Conservation (phyloP, 371 early-diverging fungal species). For the Coemansia sp. region DNA sequence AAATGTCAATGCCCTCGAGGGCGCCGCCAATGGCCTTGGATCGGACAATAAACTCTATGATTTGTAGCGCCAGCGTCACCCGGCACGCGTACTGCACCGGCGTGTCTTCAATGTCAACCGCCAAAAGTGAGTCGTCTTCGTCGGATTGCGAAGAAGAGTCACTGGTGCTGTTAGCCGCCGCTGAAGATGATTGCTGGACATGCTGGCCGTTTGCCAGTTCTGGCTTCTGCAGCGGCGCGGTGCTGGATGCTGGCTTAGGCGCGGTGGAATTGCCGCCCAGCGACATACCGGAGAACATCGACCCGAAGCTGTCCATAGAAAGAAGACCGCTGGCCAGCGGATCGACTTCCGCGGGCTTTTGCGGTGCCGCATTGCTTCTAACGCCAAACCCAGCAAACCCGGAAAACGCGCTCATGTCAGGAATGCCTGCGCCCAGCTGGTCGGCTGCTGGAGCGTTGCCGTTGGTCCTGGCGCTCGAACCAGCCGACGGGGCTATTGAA, state of each 20-base stretch:
- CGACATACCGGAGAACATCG: slow-evolving; percentile 14
- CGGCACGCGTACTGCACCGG: slow-evolving; percentile 49
- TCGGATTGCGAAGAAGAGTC: not conserved
- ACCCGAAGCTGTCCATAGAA: slow-evolving; percentile 35
- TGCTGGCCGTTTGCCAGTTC: not conserved
- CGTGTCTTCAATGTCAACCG: slow-evolving; percentile 46
- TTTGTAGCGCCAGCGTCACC: slow-evolving; percentile 42
- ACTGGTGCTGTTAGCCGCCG: not conserved
- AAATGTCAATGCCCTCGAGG: slow-evolving; percentile 12
- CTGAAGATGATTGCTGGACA: not conserved
- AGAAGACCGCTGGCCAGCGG: slow-evolving; percentile 28
- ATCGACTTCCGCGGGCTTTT: slow-evolving; percentile 1
- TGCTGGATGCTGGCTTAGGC: not conserved
- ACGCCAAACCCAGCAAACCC: slow-evolving; percentile 24
- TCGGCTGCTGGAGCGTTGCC: not conserved
- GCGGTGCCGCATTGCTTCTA: slow-evolving; percentile 4
- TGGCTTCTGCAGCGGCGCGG: not conserved
- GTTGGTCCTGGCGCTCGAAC: not conserved
- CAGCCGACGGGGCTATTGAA: not conserved
- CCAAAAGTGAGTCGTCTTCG: slow-evolving; percentile 14
- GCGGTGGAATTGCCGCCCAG: not conserved
- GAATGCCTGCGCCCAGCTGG: slow-evolving; percentile 12
- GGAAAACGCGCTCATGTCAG: slow-evolving; percentile 32
- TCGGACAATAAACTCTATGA: slow-evolving; percentile 31
- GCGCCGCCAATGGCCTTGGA: slow-evolving; percentile 6